Evolutionary conservation across 805 yeast species (phyloP), one percentile per base, ranked within the genome.

Genomic region (Hanseniaspora guilliermondii): DNA sequence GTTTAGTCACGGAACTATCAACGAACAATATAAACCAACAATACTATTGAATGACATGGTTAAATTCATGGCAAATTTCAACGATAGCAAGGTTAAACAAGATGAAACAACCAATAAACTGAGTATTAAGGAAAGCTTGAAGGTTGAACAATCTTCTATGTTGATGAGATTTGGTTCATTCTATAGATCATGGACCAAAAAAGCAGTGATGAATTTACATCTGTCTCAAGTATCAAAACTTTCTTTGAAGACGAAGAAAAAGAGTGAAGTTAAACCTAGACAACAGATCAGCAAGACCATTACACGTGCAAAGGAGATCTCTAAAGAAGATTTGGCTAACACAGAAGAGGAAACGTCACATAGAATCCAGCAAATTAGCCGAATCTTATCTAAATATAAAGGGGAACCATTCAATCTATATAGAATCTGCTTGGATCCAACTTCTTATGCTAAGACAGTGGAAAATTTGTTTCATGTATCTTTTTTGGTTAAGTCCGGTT

Each of bases 391-490:
- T 5, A 58, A 63, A 19, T 70, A 68, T 42, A 63, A 65, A 8
- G 69, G 68, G 0, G 59, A 60, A 19, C 72, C 72, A 8, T 72
- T 87, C 8, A 78, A 78, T 53, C 70, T 88, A 46, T 86, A 78
- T 62, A 71, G 73, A 57, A 82, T 85, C 60, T 76, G 86, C 49
- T 70, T 89, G 19, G 81, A 91, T 64, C 96, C 96, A 0, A 58
- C 68, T 16, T 82, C 91, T 6, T 89, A 83, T 66, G 72, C 84
- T 0, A 88, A 83, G 64, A 77, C 88, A 1, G 81, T 89, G 2
- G 97, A 91, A 65, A 87, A 87, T 63, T 68, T 91, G 61, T 89
- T 89, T 61, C 85, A 82, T 62, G 75, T 86, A 0, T 84, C 95
- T 64, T 88, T 89, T 61, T 68, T 91, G 45, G 77, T 87, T 2